Evolutionary conservation across 345 rosid genomes (phyloP), one percentile per base, ranked within the genome.

Genomic region (Zanthoxylum bungeanum): DNA sequence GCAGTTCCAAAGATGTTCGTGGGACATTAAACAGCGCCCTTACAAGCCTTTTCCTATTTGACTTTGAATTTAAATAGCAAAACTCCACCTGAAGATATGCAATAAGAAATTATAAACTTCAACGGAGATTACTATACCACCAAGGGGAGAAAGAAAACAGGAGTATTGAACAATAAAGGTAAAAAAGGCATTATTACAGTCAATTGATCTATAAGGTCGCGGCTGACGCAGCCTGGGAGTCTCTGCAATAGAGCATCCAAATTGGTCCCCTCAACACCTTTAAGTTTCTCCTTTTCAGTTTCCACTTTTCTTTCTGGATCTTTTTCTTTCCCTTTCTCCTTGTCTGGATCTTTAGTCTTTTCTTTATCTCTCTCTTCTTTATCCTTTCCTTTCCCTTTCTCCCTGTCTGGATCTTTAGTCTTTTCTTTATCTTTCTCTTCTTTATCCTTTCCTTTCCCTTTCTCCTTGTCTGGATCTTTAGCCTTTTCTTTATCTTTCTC

Each of bases 121-220:
- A 65, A 9, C 25, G 1, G 33, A 67, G 22, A 73, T 33, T 12
- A 24, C 51, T 34, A 21, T 69, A 59, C 27, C 2, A 6, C 47
- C 9, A 65, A 49, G 46, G 44, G 27, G 72, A 31, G 59, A 62
- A 67, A 37, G 30, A 61, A 14, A 31, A 60, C 21, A 53, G 27
- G 7, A 14, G 19, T 11, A 16, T 27, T 8, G 62, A 53, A 51
- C 37, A 46, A 55, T 19, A 57, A 70, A 24, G 55, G 31, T 8
- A 47, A 62, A 51, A 77, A 63, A 78, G 70, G 59, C 60, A 68
- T 65, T n/a, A 76, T 83, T 87, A 96, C 99, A 55, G 98, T 85
- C 81, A 93, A 75, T 72, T 96, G 99, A 85, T 96, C 99, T 71
- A 96, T 96, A 70, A 96, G 98, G 80, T 93, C 99, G 55, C 99